Base-by-base conservation (phyloP, 1,284 basidiomycete genomes). In the Boletus semigastroideus region DNA sequence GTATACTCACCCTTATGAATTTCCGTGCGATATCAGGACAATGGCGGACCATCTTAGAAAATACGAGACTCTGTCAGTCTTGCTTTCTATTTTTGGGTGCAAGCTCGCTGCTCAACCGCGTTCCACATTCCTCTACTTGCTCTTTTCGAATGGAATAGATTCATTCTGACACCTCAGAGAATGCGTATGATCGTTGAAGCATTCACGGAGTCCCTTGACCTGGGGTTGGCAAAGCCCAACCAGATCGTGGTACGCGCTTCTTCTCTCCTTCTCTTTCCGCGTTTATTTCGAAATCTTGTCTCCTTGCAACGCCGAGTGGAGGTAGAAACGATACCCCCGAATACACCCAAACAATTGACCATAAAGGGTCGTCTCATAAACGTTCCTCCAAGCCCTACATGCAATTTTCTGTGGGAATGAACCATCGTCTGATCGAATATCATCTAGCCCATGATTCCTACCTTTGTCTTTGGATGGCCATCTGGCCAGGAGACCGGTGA, bases 181-280 rank as follows among this genome's bases (percentile, higher is more conserved):
- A 96, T 97, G 93, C 83, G 94, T 52, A 96, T 94, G 84, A 98
- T 99, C 68, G 94, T 95, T 27, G 90, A 97, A 65, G 89, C 94
- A 2, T 97, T 99, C 75, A 88, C 94, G 69, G 93, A 96, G 52
- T 87, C 91, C 1, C 81, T 99, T 22, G 93, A 97, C 64, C 73
- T 83, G 19, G 96, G 96, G 19, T 76, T 99, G 48, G 77, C 90
- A 60, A 90, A 96, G 73, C 76, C 80, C 31, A 83, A 84, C 16
- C 92, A 98, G 75, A 78, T 91, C 46, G 95, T 99, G 68, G 94
- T 96, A 69, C 67, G 93, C 85, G 54, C 20, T 37, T 13, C 10
- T 13, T n/a, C 20, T 3, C 8, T 30, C 30, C 17, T 40, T 37
- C 39, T 39, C 42, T 28, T 14, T 43, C 40, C 38, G 6, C 30